Conservation (phyloP, 1,284 basidiomycete genomes). For the Salmacisia buchloeana region DNA sequence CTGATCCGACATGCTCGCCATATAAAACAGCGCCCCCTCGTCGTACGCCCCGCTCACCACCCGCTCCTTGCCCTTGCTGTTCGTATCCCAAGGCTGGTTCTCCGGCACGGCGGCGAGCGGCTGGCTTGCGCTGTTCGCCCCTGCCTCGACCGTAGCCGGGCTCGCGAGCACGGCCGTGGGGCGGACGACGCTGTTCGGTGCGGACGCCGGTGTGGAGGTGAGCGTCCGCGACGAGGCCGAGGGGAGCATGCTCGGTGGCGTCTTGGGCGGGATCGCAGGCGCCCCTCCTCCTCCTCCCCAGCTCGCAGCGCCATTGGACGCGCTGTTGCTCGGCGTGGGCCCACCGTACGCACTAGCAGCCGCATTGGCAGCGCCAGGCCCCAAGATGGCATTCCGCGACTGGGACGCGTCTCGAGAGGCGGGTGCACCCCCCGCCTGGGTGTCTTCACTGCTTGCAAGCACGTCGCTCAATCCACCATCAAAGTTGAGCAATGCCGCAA, state of each 20-base stretch:
- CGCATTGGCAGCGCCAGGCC: neutral
- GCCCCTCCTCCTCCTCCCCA: neutral
- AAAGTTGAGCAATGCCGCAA: neutral
- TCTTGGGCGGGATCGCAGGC: neutral
- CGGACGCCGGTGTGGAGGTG: neutral
- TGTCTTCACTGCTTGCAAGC: no score
- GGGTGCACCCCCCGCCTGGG: neutral
- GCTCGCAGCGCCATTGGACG: neutral
- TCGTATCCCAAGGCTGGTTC: neutral
- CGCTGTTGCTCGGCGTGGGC: neutral
- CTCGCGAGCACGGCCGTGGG: neutral
- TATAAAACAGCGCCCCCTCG: conserved; percentile 42
- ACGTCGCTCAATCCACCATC: neutral
- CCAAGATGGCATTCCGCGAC: neutral
- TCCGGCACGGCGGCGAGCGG: neutral
- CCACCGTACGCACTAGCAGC: neutral
- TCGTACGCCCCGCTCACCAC: conserved; percentile 21
- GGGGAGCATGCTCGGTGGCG: neutral
- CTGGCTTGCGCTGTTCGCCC: neutral
- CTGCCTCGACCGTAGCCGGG: neutral
- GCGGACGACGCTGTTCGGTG: neutral
- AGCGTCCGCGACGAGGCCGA: neutral
- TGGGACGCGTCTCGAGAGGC: neutral
- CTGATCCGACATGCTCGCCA: conserved; percentile 39
- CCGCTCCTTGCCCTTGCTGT: neutral